phyloP scores from a whole-genome alignment of 805 yeast species.

The Cyberlindnera meyerae region DNA sequence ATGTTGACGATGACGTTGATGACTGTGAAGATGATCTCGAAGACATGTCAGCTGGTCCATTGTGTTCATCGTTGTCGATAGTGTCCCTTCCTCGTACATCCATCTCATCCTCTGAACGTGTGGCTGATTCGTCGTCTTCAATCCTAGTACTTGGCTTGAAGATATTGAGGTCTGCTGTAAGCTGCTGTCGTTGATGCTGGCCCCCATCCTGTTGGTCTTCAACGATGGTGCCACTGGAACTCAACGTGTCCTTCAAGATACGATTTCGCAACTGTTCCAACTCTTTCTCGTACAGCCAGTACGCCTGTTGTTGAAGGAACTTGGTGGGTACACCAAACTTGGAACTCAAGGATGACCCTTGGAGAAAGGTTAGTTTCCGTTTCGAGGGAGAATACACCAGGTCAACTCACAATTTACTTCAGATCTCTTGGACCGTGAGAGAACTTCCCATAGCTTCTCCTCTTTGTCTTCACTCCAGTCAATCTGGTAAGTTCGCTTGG shows the following conservation, averaged over 20 bases:
- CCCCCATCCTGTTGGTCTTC: slow-evolving; percentile 3
- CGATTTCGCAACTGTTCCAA: slow-evolving; percentile 21
- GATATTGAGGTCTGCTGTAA: not conserved
- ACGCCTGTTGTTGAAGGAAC: slow-evolving; percentile 27
- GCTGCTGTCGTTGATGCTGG: not conserved
- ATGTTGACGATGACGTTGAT: slow-evolving; percentile 3
- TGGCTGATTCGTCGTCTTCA: not conserved
- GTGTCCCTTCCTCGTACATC: no score
- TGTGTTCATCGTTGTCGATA: no score
- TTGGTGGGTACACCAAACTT: slow-evolving; percentile 22
- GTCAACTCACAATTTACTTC: slow-evolving; percentile 23
- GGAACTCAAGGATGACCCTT: no score
- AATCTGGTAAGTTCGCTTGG: no score
- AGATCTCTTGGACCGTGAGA: slow-evolving; percentile 23
- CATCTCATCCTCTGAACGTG: no score
- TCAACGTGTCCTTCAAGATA: slow-evolving; percentile 17
- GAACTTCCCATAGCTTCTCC: slow-evolving; percentile 21
- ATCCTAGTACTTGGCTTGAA: slow-evolving; percentile 1
- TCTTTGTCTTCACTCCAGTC: slow-evolving; percentile 24
- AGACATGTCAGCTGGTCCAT: not conserved
- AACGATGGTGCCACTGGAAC: slow-evolving; percentile 14
- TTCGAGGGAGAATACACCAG: not conserved
- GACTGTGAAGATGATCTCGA: not conserved
- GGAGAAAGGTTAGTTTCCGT: no score
- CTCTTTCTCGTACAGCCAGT: slow-evolving; percentile 27